A percentile compares a stretch with the other conserved stretches of the same genome.
Conservation (phyloP, 2,329 filamentous ascomycete genomes). For the Claviceps sp. region DNA sequence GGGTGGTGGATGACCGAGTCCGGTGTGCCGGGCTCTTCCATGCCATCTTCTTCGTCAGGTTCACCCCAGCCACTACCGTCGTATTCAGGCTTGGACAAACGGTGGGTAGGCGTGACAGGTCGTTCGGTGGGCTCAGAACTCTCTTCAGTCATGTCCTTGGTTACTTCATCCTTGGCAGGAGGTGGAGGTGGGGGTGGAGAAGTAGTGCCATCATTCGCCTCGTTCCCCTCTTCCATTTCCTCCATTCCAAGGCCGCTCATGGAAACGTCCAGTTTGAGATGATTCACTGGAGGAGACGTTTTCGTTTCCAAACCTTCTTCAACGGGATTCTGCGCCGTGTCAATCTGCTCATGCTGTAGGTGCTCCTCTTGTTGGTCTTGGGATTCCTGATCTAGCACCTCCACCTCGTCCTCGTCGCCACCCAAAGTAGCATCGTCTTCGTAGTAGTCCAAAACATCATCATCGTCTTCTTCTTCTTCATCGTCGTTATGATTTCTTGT, state of each 20-base stretch:
- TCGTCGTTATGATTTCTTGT: conserved; percentile 48
- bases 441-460: conserved; percentile 47
- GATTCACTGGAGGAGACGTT: conserved; percentile 10
- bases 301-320: not conserved
- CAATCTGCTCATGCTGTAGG: not conserved
- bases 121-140: conserved; percentile 25
- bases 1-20: conserved; percentile 82
- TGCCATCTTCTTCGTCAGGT: conserved; percentile 35
- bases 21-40: conserved; percentile 58
- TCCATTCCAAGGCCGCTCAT: conserved; percentile 24
- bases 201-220: not conserved
- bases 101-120: conserved; percentile 35
- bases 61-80: conserved; percentile 50
- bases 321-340: not conserved
- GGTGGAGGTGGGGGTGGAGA: not conserved
- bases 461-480: conserved; percentile 47
- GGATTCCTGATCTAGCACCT: conserved; percentile 16
- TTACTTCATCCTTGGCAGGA: not conserved
- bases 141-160: conserved; percentile 20
- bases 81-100: conserved; percentile 47
- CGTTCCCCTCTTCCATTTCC: too few relatives aligned
- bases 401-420: conserved; percentile 28
- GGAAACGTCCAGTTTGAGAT: conserved; percentile 2
- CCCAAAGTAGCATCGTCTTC: conserved; percentile 47
- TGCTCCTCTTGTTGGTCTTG: not conserved